Base-by-base conservation (phyloP, 2,329 filamentous ascomycete genomes). In the Fusarium luffae region DNA sequence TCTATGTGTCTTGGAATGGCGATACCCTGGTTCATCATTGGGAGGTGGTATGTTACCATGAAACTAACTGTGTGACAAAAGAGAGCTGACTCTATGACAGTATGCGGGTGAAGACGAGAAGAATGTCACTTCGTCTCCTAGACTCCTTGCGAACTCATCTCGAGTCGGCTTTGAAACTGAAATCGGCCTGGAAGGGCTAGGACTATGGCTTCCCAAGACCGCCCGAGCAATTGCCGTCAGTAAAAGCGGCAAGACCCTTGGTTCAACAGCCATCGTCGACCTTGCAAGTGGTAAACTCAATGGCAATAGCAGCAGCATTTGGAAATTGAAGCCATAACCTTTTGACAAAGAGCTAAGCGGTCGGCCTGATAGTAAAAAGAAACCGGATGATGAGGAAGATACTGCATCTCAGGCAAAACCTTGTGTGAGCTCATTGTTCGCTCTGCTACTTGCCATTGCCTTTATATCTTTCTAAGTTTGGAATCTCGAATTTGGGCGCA, bases 1-100 rank as follows among this genome's bases (percentile, higher is more conserved):
- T 75, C 16, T 76, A 68, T 37, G 63, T 76, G 14, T 76, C 74
- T 5, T 76, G 73, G 74, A 76, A 76, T 23, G 74, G 74, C 1
- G 74, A 75, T 28, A 76, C 73, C 3, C 70, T 72, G 34, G 54
- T 73, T 44, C 57, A 66, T 12, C 59, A 46, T 21, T 75, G 73
- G 73, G 66, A 73, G 30, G 62, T 75, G 51, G 71, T 75, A 58
- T 19, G 73, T 65, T 21, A 12, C 7, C 5, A 21, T 27, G 37
- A 11, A 30, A 23, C 6, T 37, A n/a, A 8, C 18, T 42, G 14
- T 42, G 32, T 21, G 25, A 12, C 23, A 40, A 25, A 41, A 21
- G 13, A 25, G 18, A 30, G n/a, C 55, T 66, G 32, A 66, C 41
- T 47, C 14, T 50, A 25, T 50, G 21, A 12, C 13, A 73, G 71